Evolutionary conservation across 2,329 filamentous ascomycete genomes (phyloP), one percentile per base, ranked within the genome.

Genomic region (Clonostachys rhizophaga): DNA sequence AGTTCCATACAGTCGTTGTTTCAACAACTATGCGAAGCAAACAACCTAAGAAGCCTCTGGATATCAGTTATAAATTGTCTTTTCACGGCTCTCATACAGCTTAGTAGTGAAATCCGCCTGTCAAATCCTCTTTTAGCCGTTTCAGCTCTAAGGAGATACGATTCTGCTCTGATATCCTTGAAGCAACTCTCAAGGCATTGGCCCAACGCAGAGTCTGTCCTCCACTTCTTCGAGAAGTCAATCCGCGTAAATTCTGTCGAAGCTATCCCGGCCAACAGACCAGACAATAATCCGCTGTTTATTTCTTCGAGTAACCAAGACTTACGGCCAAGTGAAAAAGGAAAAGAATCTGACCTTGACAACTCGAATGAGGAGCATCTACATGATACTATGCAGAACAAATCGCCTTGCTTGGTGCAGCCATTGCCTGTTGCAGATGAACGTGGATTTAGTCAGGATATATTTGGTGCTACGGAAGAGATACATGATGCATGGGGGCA

Each of bases 81-180:
- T 14, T 64, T 65, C 44, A 65, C 62, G 3, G 58, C 58, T 11
- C 44, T 63, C 14, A 51, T 65, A 10, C 57, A 63, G 20, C 51
- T 60, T 11, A 55, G 52, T 12, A 56, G 48, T n/a, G 56, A 61
- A 36, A 48, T 62, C 20, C 54, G 55, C 45, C 58, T 58, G 4
- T 10, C 44, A 34, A 65, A 58, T 41, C 62, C 62, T 5, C 50
- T 65, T 9, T 52, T 64, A 9, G 58, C 55, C 12, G 55, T 55
- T 16, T 62, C 61, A 43, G 61, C 60, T 6, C 52, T 52, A 40
- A 54, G 58, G 6, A 53, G 54, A 36, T 57, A 58, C 34, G 56
- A 62, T 10, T 59, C 57, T 12, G 54, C 64, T 24, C 49, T 65
- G 14, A 41, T 54, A 11, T 56, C 59, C 4, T 45, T 65, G 4